phyloP scores from a whole-genome alignment of 805 yeast genomes.

The Kluyveromyces aestuarii region DNA sequence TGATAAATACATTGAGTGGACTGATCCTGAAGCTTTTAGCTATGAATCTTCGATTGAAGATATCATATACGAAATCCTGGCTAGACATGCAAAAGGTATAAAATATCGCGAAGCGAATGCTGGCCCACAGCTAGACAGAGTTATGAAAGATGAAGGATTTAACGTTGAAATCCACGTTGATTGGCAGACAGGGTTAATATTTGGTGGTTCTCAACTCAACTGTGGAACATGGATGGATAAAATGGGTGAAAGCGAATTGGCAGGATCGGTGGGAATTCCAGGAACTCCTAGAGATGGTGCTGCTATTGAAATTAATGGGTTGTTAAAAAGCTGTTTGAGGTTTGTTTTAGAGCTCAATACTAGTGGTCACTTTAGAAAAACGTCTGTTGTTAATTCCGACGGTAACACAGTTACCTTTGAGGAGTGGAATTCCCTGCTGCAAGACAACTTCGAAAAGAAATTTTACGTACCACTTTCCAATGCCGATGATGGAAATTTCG shows the following conservation, averaged over 20 bases:
- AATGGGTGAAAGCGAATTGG: slow-evolving; percentile 89
- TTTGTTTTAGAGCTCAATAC: slow-evolving; percentile 58
- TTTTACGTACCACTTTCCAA: slow-evolving; percentile 68
- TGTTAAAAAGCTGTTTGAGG: slow-evolving; percentile 73
- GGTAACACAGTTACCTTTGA: slow-evolving; percentile 48
- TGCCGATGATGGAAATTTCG: slow-evolving; percentile 49
- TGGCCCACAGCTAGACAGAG: slow-evolving; percentile 78
- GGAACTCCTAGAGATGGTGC: slow-evolving; percentile 99
- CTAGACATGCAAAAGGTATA: slow-evolving; percentile 86
- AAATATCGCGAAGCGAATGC: slow-evolving; percentile 92
- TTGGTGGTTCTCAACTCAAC: slow-evolving; percentile 86
- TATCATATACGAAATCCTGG: slow-evolving; percentile 67
- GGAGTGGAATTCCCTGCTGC: slow-evolving; percentile 67
- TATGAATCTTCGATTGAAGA: slow-evolving; percentile 65
- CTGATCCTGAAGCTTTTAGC: slow-evolving; percentile 68
- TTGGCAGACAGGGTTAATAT: slow-evolving; percentile 80
- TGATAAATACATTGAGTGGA: slow-evolving; percentile 62
- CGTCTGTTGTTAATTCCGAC: slow-evolving; percentile 47
- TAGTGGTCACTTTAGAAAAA: slow-evolving; percentile 47
- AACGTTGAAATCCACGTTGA: slow-evolving; percentile 74
- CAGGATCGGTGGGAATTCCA: slow-evolving; percentile 84
- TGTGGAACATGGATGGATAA: slow-evolving; percentile 99
- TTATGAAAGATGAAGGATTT: slow-evolving; percentile 89
- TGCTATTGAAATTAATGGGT: slow-evolving; percentile 84
- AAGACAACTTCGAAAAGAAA: slow-evolving; percentile 66